Evolutionary conservation across 306 rosid genomes (phyloP).

Genomic region (Neltuma alba): DNA sequence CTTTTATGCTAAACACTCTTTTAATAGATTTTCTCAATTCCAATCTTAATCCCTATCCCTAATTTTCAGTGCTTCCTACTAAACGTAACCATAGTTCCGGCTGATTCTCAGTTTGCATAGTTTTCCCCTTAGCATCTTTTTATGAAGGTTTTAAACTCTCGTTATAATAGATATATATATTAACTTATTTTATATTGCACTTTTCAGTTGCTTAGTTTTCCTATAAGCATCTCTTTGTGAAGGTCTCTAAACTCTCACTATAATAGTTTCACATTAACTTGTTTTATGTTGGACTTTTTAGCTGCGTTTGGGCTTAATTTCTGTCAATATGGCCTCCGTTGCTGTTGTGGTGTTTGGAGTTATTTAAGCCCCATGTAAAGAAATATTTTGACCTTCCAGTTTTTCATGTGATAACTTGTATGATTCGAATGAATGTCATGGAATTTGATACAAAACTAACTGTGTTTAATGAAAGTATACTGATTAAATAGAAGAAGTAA

Average conservation of each 20-base stretch:
- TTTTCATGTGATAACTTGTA: not conserved
- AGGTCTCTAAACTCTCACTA: not conserved
- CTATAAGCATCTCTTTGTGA: slow-evolving; percentile 2
- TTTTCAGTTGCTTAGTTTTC: not conserved
- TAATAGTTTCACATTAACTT: not conserved
- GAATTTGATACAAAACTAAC: not conserved
- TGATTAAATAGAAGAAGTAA: not conserved
- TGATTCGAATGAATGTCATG: not conserved
- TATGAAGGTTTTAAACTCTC: not conserved
- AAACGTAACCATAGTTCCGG: no score
- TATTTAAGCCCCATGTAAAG: not conserved
- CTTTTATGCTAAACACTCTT: no score
- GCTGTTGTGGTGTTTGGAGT: not conserved
- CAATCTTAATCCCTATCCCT: no score
- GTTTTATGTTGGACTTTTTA: not conserved
- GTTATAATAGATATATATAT: not conserved
- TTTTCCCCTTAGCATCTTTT: not conserved
- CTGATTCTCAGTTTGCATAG: not conserved
- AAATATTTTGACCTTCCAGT: not conserved
- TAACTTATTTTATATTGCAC: not conserved
- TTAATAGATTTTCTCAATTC: no score
- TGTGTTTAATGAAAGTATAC: not conserved
- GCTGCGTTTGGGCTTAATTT: not conserved
- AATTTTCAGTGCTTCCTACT: no score
- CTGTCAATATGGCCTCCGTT: not conserved